Percentiles rank a stretch among this genome's conserved stretches.
Conservation (phyloP, 2,329 filamentous ascomycete genomes). For the Xylogone sp. region DNA sequence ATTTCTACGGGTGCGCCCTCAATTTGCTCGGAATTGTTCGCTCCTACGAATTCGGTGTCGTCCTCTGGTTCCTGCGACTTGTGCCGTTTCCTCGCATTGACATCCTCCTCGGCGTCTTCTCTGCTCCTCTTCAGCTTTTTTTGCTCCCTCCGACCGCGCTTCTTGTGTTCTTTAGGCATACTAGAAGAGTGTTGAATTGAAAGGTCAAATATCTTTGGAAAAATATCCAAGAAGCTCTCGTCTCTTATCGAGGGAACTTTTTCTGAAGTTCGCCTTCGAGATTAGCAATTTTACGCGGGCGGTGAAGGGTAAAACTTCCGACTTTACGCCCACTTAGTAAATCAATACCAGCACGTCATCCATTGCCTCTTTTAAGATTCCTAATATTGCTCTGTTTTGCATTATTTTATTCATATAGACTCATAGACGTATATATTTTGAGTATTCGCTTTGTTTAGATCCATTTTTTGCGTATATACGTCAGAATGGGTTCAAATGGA, state of each 20-base stretch:
- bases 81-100: slow-evolving; percentile 29
- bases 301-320: not conserved
- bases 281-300: not conserved
- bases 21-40: slow-evolving; percentile 14
- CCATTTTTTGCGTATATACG: slow-evolving; percentile 1
- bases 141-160: slow-evolving; percentile 49
- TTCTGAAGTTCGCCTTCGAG: not conserved
- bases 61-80: slow-evolving; percentile 22
- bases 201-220: not conserved
- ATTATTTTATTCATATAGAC: not conserved
- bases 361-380: not conserved
- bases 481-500: slow-evolving; percentile 17
- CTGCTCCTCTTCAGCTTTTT: slow-evolving; percentile 48
- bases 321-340: not conserved
- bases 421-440: not conserved
- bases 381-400: not conserved
- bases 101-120: slow-evolving; percentile 37
- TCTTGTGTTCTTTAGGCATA: slow-evolving; percentile 59
- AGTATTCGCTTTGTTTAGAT: not conserved
- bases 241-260: not conserved
- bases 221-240: not conserved
- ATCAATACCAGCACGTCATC: slow-evolving; percentile 7
- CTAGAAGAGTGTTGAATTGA: not conserved
- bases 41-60: slow-evolving; percentile 14
- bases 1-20: slow-evolving; percentile 1